Conservation (phyloP, 1,284 basidiomycete species). For the Paramarasmius palmivorus region DNA sequence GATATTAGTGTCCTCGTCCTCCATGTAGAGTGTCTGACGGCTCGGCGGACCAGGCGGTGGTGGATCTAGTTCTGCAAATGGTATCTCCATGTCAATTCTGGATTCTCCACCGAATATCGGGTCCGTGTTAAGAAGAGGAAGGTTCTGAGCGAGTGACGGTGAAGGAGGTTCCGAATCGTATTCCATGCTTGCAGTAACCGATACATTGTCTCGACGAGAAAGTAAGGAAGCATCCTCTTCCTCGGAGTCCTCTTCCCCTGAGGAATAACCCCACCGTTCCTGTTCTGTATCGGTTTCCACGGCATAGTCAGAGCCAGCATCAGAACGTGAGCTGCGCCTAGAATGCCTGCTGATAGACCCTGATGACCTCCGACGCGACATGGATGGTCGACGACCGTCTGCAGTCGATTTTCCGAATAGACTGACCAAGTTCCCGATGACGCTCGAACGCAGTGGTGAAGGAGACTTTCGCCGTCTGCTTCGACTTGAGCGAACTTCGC, state of each 20-base stretch:
- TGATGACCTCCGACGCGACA: constrained; percentile 56
- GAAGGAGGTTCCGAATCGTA: constrained; percentile 71
- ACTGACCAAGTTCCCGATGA: constrained; percentile 70
- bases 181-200: constrained; percentile 56
- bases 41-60: constrained; percentile 78
- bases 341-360: constrained; percentile 51
- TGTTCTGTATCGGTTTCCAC: constrained; percentile 54
- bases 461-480: constrained; percentile 32
- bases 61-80: constrained; percentile 58
- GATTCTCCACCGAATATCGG: constrained; percentile 80
- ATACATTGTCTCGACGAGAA: constrained; percentile 36
- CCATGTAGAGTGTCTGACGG: constrained; percentile 85
- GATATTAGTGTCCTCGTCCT: constrained; percentile 90
- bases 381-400: constrained; percentile 47
- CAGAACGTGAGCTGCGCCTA: constrained; percentile 53
- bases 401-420: constrained; percentile 60
- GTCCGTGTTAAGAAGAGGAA: constrained; percentile 72
- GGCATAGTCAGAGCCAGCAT: constrained; percentile 59
- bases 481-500: constrained; percentile 24
- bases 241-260: constrained; percentile 69
- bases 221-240: constrained; percentile 34
- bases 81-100: constrained; percentile 74
- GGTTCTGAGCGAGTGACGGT: constrained; percentile 48
- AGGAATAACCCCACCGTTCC: constrained; percentile 81
- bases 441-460: constrained; percentile 43